Percentiles rank a stretch among this genome's conserved stretches.
Conservation (phyloP, 768 basidiomycete species). For the Lactarius hatsudake region DNA sequence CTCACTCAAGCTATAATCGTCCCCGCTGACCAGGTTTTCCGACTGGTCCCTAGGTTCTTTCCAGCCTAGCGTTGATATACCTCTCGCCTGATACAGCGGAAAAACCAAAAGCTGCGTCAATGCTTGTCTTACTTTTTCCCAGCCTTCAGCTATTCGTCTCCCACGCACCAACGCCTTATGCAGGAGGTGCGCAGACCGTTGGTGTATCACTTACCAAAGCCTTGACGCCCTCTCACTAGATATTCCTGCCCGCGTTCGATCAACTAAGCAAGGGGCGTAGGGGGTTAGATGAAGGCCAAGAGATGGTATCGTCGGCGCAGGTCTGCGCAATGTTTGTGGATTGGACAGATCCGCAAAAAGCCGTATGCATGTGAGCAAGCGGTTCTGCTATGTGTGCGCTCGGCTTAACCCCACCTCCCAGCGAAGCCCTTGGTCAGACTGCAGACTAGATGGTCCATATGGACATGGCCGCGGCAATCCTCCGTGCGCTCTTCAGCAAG, state of each 20-base stretch:
- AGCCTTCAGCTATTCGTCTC: conserved; percentile 80
- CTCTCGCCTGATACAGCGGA: conserved; percentile 76
- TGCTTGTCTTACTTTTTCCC: conserved; percentile 85
- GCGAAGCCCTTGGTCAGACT: conserved; percentile 42
- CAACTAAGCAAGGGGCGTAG: conserved; percentile 55
- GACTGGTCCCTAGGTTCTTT: conserved; percentile 40
- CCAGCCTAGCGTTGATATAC: conserved; percentile 56
- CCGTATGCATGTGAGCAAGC: conserved; percentile 50
- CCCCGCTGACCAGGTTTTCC: conserved; percentile 1
- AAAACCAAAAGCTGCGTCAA: conserved; percentile 83
- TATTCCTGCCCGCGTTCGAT: conserved; percentile 68
- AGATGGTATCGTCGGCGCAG: conserved; percentile 70
- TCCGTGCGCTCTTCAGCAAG: conserved; percentile 47
- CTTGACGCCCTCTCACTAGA: conserved; percentile 40
- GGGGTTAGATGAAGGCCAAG: conserved; percentile 67
- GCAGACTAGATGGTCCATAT: conserved; percentile 48
- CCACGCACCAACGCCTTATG: conserved; percentile 71
- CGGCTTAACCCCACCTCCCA: conserved; percentile 26
- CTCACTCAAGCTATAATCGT: background rate
- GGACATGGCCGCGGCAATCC: conserved; percentile 53
- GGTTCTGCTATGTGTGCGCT: background rate
- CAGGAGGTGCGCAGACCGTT: conserved; percentile 48
- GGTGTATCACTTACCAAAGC: background rate
- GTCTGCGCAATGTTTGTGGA: conserved; percentile 79
- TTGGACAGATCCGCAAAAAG: conserved; percentile 84